A percentile compares a stretch with the other conserved stretches of the same genome.
These are phyloP conservation scores for Albifimbria verrucaria DNA, from an alignment of 2,329 filamentous ascomycete genomes.

Conservation along the genomic window DNA sequence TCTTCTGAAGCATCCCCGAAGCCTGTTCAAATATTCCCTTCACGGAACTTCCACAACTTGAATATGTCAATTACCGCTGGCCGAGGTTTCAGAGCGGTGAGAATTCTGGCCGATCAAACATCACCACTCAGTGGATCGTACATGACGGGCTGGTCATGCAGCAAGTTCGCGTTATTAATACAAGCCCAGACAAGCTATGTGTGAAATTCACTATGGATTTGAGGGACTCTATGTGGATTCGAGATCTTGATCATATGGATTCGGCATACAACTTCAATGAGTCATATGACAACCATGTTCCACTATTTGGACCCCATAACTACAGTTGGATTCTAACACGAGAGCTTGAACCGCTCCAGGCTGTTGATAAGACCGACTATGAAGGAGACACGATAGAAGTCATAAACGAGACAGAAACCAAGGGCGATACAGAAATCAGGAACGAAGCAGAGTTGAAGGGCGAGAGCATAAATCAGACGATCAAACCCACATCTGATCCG, in stretches of 20 bases:
- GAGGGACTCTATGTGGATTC: background rate
- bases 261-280: background rate
- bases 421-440: no score
- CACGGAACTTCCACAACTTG: background rate
- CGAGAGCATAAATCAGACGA: no score
- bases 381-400: no score
- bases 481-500: background rate
- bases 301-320: background rate
- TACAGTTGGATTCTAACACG: background rate
- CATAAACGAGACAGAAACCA: no score
- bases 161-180: background rate
- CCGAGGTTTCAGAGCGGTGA: background rate
- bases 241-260: background rate
- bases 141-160: background rate
- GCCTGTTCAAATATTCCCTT: no score
- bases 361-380: background rate
- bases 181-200: background rate
- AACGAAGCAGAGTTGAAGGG: no score
- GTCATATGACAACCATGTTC: background rate
- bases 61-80: background rate
- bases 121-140: background rate
- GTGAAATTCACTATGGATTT: background rate
- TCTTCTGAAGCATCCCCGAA: no score
- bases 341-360: background rate
- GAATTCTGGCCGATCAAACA: background rate